Base-by-base conservation (phyloP, 352 stramenopile species). In the Blastocystis sp. region DNA sequence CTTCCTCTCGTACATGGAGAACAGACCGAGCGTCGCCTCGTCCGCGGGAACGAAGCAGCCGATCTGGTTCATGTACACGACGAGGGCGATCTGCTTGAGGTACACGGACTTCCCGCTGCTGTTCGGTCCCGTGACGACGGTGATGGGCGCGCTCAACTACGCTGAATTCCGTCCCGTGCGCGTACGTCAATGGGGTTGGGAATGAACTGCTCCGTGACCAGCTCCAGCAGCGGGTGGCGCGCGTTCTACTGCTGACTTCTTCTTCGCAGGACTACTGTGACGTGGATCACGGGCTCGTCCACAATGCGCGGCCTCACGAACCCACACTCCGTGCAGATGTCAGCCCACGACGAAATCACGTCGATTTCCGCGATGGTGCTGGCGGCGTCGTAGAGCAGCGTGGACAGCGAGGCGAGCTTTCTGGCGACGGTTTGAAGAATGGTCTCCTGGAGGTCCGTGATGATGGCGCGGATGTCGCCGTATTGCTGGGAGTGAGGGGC, bases 41-140 rank as follows among this genome's bases (percentile, higher is more conserved):
- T 79, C 33, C 51, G 92, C 94, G 1, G 93, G 92, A 3, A 94
- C 93, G 59, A 94, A 94, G 39, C 93, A 94, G 0, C 92, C 93
- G 31, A 94, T 91, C 65, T 94, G 93, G 81, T 93, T 93, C 1
- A 94, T 90, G 13, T 92, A 60, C 12, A 91, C 91, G 6, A 91
- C 90, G 6, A 91, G 39, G 4, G 92, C 74, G n/a, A 85, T 69
- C 24, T 85, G 74, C 33, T 85, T 85, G 3, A 85, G 31, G 45
- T 67, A 67, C 9, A 85, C 37, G 0, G 74, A 85, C n/a, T 85
- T 85, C 61, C 74, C 74, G 41, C 74, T 85, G 35, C 74, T 85
- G 26, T 85, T 85, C 4, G 74, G 74, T 33, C 74, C 74, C 13
- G 74, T 85, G 21, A 85, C 21, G 37, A 85, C 63, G 21, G 63